A percentile compares a stretch with the other conserved stretches of the same genome.
phyloP scores from a whole-genome alignment of 257 asterid genomes.

The Scutellaria galericulata region DNA sequence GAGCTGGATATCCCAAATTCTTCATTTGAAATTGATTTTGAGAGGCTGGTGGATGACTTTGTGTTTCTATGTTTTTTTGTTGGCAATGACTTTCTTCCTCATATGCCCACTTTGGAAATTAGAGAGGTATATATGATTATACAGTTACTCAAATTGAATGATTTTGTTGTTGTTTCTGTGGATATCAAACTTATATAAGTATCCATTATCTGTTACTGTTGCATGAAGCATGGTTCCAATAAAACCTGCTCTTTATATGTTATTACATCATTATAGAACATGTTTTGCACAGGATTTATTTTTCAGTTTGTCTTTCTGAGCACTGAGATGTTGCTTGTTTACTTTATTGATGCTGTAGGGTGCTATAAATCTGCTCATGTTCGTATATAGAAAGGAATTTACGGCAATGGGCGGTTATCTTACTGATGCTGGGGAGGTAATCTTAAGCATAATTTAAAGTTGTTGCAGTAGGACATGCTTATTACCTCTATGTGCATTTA shows the following conservation, averaged over 20 bases:
- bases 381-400: slow-evolving; percentile 84
- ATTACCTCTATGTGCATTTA: slow-evolving; percentile 22
- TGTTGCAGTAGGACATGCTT: slow-evolving; percentile 17
- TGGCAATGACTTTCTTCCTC: slow-evolving; percentile 99
- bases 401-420: slow-evolving; percentile 96
- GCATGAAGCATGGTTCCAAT: slow-evolving; percentile 21
- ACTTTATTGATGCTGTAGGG: slow-evolving; percentile 63
- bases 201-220: slow-evolving; percentile 18
- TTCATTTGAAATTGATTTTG: slow-evolving; percentile 79
- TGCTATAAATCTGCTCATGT: slow-evolving; percentile 91
- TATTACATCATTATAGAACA: slow-evolving; percentile 21
- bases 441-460: slow-evolving; percentile 28
- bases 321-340: slow-evolving; percentile 26
- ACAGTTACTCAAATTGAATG: slow-evolving; percentile 8
- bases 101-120: slow-evolving; percentile 95
- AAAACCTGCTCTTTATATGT: slow-evolving; percentile 19
- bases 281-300: slow-evolving; percentile 3
- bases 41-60: slow-evolving; percentile 95
- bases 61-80: slow-evolving; percentile 93
- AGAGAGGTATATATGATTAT: slow-evolving; percentile 77
- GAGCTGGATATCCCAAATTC: slow-evolving; percentile 78
- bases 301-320: slow-evolving; percentile 7
- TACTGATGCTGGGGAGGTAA: slow-evolving; percentile 99
- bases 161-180: slow-evolving; percentile 23
- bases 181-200: slow-evolving; percentile 9